phyloP scores from a whole-genome alignment of 148 eudicot genomes.

The Heliosperma pusillum region DNA sequence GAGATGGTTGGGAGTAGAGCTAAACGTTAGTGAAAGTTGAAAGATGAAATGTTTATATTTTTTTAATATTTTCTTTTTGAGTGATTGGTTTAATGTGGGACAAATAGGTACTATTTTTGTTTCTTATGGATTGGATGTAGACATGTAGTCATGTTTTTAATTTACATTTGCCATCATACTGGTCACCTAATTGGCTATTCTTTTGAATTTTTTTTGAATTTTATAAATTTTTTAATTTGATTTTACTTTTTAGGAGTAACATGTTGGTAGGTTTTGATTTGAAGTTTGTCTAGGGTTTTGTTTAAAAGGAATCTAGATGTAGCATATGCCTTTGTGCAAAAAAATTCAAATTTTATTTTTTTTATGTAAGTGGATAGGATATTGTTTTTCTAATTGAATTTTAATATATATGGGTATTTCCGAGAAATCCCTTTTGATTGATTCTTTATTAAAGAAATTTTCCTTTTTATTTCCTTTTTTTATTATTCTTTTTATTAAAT shows the following conservation, averaged over 20 bases:
- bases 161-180: neutral
- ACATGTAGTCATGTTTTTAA: neutral
- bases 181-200: neutral
- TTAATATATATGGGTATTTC: neutral
- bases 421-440: slow-evolving; percentile 10
- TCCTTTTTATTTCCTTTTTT: too few species aligned
- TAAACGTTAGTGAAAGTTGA: neutral
- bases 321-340: slow-evolving; percentile 7
- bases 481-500: too few species aligned
- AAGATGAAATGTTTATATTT: neutral
- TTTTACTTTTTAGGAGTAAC: neutral
- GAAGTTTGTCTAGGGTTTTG: slow-evolving; percentile 21
- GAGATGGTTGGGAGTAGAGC: neutral
- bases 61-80: too few species aligned
- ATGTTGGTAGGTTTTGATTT: slow-evolving; percentile 9
- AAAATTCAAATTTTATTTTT: neutral
- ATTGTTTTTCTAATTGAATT: neutral
- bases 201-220: neutral
- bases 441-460: neutral
- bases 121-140: neutral
- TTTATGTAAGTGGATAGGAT: neutral
- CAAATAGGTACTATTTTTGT: neutral
- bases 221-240: neutral
- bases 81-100: neutral
- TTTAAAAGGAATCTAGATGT: slow-evolving; percentile 17